phyloP scores from a whole-genome alignment of 2,329 filamentous ascomycete genomes.

The Nectriaceae sp. region DNA sequence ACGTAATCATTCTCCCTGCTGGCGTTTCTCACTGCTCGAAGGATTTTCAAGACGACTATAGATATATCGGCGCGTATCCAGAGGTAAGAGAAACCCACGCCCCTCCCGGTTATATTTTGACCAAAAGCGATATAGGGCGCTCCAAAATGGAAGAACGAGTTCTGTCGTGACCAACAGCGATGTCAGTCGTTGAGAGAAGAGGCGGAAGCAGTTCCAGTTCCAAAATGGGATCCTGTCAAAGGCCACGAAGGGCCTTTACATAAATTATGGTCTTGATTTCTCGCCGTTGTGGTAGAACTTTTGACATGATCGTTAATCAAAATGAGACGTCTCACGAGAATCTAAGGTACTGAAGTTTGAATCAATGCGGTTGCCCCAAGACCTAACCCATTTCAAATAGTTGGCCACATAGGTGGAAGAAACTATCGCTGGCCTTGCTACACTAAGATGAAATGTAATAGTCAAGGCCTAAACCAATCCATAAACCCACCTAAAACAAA shows the following conservation, averaged over 20 bases:
- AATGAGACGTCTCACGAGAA: no score
- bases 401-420: no score
- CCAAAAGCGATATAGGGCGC: background rate
- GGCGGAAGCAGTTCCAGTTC: background rate
- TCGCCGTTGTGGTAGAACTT: no score
- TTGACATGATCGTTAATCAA: no score
- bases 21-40: slow-evolving; percentile 7
- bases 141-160: background rate
- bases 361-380: no score
- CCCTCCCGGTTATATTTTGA: background rate
- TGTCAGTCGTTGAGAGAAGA: background rate
- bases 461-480: no score
- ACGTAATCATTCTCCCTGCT: slow-evolving; percentile 5
- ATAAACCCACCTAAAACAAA: no score
- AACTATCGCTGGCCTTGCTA: no score
- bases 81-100: background rate
- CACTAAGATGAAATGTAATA: no score
- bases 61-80: slow-evolving; percentile 6
- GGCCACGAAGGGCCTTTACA: background rate
- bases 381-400: no score
- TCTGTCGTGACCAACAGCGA: background rate
- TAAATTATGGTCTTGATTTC: background rate
- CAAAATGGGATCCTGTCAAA: background rate
- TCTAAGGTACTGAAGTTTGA: no score
- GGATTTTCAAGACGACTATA: slow-evolving; percentile 2